These are phyloP conservation scores for Excoecaria agallocha DNA, from an alignment of 345 rosid species.

Conservation along the genomic window DNA sequence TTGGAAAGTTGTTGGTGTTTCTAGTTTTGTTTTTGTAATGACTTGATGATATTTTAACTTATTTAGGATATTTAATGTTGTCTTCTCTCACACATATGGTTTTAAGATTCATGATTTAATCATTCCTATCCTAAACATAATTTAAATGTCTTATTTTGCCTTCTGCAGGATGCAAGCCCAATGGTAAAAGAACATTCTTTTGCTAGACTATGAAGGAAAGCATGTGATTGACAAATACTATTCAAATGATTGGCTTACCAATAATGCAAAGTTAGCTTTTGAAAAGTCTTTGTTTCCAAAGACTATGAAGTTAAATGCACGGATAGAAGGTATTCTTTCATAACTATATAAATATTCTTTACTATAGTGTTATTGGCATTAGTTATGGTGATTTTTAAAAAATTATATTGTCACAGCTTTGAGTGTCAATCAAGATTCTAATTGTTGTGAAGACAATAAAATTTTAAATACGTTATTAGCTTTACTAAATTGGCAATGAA, in stretches of 20 bases:
- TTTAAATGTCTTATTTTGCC: not conserved
- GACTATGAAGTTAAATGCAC: constrained; percentile 86
- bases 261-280: constrained; percentile 63
- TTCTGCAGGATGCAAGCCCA: constrained; percentile 68
- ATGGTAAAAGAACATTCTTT: constrained; percentile 77
- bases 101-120: not conserved
- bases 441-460: not conserved
- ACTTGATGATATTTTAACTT: not conserved
- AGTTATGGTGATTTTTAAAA: not conserved
- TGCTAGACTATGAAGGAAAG: constrained; percentile 91
- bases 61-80: not conserved
- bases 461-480: too few relatives aligned
- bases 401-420: not conserved
- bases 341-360: not conserved
- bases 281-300: constrained; percentile 67
- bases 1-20: not conserved
- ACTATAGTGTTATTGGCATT: not conserved
- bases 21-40: not conserved
- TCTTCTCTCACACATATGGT: not conserved
- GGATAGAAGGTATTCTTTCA: constrained; percentile 60
- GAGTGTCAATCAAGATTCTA: not conserved
- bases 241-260: constrained; percentile 88
- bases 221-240: constrained; percentile 85
- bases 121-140: not conserved
- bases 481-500: too few relatives aligned